phyloP scores from a whole-genome alignment of 495 filamentous ascomycete genomes.

The Copromyces sp. region DNA sequence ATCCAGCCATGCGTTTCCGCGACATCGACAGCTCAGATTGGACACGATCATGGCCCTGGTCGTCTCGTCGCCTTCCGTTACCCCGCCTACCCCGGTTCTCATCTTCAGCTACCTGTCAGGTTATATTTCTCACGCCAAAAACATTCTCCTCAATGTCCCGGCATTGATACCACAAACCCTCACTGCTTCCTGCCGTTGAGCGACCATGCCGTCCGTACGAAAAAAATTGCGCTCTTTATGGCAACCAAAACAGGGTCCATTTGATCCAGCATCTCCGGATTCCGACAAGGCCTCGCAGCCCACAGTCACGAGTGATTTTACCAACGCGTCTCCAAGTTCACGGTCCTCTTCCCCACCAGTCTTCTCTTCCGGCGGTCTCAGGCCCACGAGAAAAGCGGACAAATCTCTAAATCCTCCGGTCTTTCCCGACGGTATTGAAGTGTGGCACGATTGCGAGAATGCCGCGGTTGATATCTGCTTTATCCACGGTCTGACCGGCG shows the following conservation, averaged over 20 bases:
- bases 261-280: not conserved
- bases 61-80: not conserved
- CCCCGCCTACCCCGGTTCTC: not conserved
- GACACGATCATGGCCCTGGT: not conserved
- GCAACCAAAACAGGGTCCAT: not conserved
- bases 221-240: not conserved
- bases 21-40: not conserved
- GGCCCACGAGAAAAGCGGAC: not conserved
- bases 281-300: not conserved
- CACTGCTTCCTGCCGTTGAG: not conserved
- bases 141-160: not conserved
- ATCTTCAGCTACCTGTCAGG: not conserved
- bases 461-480: slow-evolving; percentile 18
- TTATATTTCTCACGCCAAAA: not conserved
- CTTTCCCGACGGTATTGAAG: slow-evolving; percentile 11
- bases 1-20: not conserved
- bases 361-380: not conserved
- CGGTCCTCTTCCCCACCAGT: not conserved
- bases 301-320: not conserved
- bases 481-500: slow-evolving; percentile 21
- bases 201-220: not conserved
- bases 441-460: slow-evolving; percentile 9
- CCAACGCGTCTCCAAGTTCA: not conserved
- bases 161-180: not conserved
- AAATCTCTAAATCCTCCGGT: not conserved